phyloP scores from a whole-genome alignment of 164 flowering plant species.

The Euptelea pleiosperma region DNA sequence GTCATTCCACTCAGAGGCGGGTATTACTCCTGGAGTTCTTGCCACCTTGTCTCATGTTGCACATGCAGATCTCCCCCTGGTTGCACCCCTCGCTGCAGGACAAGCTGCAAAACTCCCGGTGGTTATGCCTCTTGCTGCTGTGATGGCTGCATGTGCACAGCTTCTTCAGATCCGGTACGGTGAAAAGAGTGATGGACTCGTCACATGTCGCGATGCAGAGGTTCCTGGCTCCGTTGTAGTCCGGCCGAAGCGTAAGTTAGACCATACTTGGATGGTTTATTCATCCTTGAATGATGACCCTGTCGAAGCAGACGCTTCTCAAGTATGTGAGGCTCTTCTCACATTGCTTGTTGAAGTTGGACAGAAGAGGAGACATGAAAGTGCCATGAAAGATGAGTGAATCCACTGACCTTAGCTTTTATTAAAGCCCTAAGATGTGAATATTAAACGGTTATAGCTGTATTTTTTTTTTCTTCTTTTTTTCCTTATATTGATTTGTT shows the following conservation, averaged over 20 bases:
- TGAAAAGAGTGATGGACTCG: slow-evolving; percentile 94
- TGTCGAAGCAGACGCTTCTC: slow-evolving; percentile 72
- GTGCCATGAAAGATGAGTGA: slow-evolving; percentile 53
- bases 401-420: background rate
- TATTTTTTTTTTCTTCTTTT: too few relatives aligned
- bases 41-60: slow-evolving; percentile 87
- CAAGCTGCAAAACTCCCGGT: slow-evolving; percentile 73
- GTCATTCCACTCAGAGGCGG: slow-evolving; percentile 88
- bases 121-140: slow-evolving; percentile 84
- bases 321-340: slow-evolving; percentile 89
- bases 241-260: slow-evolving; percentile 67
- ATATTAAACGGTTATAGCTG: too few relatives aligned
- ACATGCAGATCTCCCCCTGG: slow-evolving; percentile 77
- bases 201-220: slow-evolving; percentile 92
- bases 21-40: slow-evolving; percentile 68
- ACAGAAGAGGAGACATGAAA: slow-evolving; percentile 47
- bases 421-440: background rate
- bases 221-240: slow-evolving; percentile 95
- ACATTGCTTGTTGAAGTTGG: slow-evolving; percentile 71
- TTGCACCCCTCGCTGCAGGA: slow-evolving; percentile 39
- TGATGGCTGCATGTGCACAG: slow-evolving; percentile 93
- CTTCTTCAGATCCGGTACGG: slow-evolving; percentile 77
- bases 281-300: slow-evolving; percentile 67
- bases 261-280: slow-evolving; percentile 98
- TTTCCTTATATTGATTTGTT: too few relatives aligned